These are phyloP conservation scores for Blastobotrys mokoenaii DNA, from an alignment of 805 yeast genomes.

Conservation along the genomic window DNA sequence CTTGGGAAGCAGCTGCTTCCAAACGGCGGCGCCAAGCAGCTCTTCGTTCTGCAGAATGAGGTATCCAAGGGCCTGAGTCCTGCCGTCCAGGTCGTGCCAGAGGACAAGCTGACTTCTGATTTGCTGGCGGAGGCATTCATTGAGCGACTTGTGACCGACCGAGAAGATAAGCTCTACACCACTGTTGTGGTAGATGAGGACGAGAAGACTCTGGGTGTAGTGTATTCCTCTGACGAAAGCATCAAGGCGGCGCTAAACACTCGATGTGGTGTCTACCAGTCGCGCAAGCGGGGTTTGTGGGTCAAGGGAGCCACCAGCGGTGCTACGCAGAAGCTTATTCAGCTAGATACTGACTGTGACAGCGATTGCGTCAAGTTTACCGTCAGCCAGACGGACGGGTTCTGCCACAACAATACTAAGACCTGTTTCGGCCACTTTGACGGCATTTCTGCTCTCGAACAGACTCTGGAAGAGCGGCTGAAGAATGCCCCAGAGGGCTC, in stretches of 20 bases:
- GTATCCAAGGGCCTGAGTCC: constrained; percentile 7
- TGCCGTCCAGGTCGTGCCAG: constrained; percentile 18
- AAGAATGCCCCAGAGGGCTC: constrained; percentile 79
- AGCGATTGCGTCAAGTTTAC: constrained; percentile 81
- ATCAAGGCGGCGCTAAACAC: constrained; percentile 74
- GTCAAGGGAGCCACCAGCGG: constrained; percentile 96
- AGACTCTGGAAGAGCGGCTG: constrained; percentile 54
- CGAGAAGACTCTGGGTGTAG: constrained; percentile 77
- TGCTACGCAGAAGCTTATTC: constrained; percentile 71
- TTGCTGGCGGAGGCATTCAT: constrained; percentile 31
- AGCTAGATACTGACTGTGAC: constrained; percentile 79
- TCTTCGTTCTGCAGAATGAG: constrained; percentile 14
- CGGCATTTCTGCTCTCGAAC: constrained; percentile 65
- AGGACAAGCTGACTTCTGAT: constrained; percentile 12
- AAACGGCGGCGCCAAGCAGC: constrained; percentile 15
- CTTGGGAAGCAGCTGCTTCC: constrained; percentile 11
- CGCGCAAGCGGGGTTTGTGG: constrained; percentile 88
- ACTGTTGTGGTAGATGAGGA: constrained; percentile 68
- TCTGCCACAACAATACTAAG: constrained; percentile 77
- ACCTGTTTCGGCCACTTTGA: constrained; percentile 71
- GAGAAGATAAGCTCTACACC: constrained; percentile 77
- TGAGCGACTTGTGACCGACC: constrained; percentile 60
- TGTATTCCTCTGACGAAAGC: constrained; percentile 80
- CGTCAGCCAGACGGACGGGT: constrained; percentile 77
- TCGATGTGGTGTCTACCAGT: constrained; percentile 85